phyloP scores from a whole-genome alignment of 2,329 filamentous ascomycete genomes.

The Balansia obtecta region DNA sequence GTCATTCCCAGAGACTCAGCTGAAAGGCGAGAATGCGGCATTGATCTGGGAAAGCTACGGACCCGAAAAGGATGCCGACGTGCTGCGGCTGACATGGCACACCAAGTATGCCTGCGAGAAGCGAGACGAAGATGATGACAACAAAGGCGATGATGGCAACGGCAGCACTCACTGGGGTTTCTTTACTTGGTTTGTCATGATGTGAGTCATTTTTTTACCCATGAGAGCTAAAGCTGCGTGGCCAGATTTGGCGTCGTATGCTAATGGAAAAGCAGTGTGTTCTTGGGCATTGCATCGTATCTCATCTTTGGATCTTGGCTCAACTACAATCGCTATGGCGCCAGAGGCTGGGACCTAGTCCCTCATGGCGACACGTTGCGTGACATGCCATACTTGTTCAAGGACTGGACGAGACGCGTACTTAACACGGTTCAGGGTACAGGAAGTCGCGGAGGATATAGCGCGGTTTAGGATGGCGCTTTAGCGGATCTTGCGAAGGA shows the following conservation, averaged over 20 bases:
- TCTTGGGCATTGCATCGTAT: conserved; percentile 76
- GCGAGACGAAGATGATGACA: conserved; percentile 30
- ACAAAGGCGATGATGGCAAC: conserved; percentile 30
- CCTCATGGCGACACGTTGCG: conserved; percentile 87
- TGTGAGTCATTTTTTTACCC: conserved; percentile 57
- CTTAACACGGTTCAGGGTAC: conserved; percentile 75
- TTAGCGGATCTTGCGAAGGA: background rate
- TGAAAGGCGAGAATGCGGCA: conserved; percentile 45
- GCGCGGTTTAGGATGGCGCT: conserved; percentile 55
- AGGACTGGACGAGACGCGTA: conserved; percentile 73
- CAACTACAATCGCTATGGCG: conserved; percentile 95
- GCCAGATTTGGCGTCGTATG: background rate
- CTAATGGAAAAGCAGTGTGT: conserved; percentile 43
- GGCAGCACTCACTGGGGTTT: conserved; percentile 67
- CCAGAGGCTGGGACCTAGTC: conserved; percentile 85
- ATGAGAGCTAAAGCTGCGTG: background rate
- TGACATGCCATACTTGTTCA: conserved; percentile 82
- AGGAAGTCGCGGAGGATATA: conserved; percentile 82
- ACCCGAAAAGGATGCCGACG: conserved; percentile 39
- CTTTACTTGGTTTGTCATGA: conserved; percentile 92
- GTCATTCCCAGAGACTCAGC: conserved; percentile 35
- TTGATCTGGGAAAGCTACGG: conserved; percentile 69
- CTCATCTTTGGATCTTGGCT: conserved; percentile 98
- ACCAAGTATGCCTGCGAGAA: conserved; percentile 77
- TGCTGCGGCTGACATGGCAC: conserved; percentile 69